A percentile compares a stretch with the other conserved stretches of the same genome.
Evolutionary conservation across 73 alveolate genomes (phyloP).

Genomic region (Stentor roeselii): DNA sequence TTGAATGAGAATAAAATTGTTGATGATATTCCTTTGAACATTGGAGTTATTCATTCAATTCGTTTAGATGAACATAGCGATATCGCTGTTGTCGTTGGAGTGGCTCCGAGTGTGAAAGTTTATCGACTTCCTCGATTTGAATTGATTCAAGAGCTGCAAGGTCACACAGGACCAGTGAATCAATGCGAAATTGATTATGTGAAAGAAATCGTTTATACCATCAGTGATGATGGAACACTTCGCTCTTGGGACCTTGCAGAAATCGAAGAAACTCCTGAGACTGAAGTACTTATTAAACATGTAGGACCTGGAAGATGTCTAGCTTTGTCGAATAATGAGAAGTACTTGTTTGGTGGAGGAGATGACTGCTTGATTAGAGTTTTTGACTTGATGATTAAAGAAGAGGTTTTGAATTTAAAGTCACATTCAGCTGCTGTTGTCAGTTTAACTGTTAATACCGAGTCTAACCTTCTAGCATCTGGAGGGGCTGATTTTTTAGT

Average conservation of each 20-base stretch:
- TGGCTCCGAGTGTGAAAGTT: not conserved
- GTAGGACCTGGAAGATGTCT: not conserved
- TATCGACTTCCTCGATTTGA: constrained; percentile 19
- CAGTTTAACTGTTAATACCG: not conserved
- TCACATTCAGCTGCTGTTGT: not conserved
- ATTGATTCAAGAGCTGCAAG: not conserved
- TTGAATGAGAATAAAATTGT: not conserved
- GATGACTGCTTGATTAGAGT: constrained; percentile 22
- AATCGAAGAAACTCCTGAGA: not conserved
- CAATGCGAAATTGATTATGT: not conserved
- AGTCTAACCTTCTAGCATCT: not conserved
- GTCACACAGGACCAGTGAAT: not conserved
- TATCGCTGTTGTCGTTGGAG: constrained; percentile 10
- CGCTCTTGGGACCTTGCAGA: not conserved
- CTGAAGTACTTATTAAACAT: not conserved
- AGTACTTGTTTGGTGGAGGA: constrained; percentile 12
- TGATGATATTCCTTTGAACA: constrained; percentile 23
- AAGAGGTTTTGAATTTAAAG: constrained; percentile 8
- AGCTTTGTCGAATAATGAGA: not conserved
- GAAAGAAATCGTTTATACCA: not conserved
- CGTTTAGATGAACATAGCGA: not conserved
- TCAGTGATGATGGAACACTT: constrained; percentile 6
- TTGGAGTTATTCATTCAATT: not conserved
- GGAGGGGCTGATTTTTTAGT: constrained; percentile 10
- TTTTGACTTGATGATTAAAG: not conserved